Conservation (phyloP, 257 asterid genomes). For the Solanum chmielewskii region DNA sequence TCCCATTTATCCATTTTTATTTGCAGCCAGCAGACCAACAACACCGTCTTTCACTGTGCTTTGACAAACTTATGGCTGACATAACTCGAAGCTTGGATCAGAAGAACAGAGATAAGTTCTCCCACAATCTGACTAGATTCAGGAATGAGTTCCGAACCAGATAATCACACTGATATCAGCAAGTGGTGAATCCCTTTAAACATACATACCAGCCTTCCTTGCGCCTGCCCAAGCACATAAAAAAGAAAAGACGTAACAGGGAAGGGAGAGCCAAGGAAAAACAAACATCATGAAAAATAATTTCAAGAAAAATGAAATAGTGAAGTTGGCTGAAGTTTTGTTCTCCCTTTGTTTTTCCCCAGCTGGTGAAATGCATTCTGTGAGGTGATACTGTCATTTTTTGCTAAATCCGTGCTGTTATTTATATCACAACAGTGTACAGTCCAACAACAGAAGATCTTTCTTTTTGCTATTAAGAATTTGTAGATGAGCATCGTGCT, state of each 20-base stretch:
- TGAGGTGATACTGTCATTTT: neutral
- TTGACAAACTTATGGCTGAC: constrained; percentile 82
- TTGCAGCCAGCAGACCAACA: constrained; percentile 85
- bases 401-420: neutral
- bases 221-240: neutral
- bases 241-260: neutral
- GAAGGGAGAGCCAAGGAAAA: neutral
- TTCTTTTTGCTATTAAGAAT: neutral
- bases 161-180: constrained; percentile 6
- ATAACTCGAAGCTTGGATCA: constrained; percentile 76
- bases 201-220: neutral
- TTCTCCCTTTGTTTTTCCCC: neutral
- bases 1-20: neutral
- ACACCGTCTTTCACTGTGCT: constrained; percentile 70
- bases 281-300: neutral
- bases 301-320: neutral
- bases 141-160: constrained; percentile 84
- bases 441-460: neutral
- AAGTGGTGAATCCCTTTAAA: neutral
- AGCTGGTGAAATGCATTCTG: neutral
- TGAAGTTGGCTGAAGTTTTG: neutral
- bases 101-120: constrained; percentile 90
- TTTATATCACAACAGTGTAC: neutral
- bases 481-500: neutral
- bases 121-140: constrained; percentile 72